Evolutionary conservation across 179 eudicot species (phyloP).

Genomic region (Sideroxylon spinosum): DNA sequence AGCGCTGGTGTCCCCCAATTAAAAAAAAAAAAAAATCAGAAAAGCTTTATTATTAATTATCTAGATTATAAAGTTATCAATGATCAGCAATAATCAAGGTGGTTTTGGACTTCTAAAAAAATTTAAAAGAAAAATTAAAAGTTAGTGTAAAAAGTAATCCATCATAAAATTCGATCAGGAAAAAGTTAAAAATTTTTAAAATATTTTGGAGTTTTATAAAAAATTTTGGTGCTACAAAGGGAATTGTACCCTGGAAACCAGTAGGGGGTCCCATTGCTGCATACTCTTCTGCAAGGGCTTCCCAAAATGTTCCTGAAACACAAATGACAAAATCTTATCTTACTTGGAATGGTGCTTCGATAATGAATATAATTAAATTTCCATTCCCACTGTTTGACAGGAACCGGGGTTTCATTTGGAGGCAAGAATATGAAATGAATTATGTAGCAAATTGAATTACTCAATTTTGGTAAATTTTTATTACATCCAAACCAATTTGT

Average conservation of each 20-base stretch:
- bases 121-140: too few relatives aligned
- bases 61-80: background rate
- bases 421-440: background rate
- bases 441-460: background rate
- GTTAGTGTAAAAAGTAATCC: too few relatives aligned
- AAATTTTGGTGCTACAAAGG: too few relatives aligned
- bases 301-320: slow-evolving; percentile 60
- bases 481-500: background rate
- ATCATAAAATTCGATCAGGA: too few relatives aligned
- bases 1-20: slow-evolving; percentile 52
- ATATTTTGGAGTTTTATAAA: too few relatives aligned
- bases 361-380: background rate
- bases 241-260: slow-evolving; percentile 69
- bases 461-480: background rate
- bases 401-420: background rate
- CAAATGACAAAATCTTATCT: background rate
- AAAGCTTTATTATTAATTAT: background rate
- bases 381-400: background rate
- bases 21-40: background rate
- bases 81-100: background rate
- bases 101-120: too few relatives aligned
- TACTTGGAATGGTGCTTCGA: background rate
- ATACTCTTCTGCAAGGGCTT: slow-evolving; percentile 62
- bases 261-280: slow-evolving; percentile 68
- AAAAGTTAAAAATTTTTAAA: too few relatives aligned